Base-by-base conservation (phyloP, 257 asterid species). In the Lantana camara region DNA sequence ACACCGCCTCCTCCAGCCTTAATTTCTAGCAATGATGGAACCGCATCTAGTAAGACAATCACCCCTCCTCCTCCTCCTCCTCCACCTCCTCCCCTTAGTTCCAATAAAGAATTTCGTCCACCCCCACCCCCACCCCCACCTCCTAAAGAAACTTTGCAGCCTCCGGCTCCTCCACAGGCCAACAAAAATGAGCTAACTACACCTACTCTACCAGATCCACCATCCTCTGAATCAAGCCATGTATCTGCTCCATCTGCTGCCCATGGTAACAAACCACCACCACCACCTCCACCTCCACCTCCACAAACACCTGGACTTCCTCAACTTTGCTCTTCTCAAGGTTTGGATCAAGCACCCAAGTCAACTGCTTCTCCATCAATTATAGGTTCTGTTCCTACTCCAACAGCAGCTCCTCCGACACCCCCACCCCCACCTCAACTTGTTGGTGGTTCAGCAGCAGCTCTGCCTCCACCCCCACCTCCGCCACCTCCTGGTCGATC, bases 251-350 rank as follows among this genome's bases (percentile, higher is more conserved):
- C 79, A 52, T 41, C 63, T 21, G 24, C 55, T 29, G 67, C 15
- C 23, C 63, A n/a, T 66, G 66, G 57, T 51, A 50, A 50, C 30
- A 63, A 51, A 48, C 63, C 67, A 27, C 64, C 68, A 24, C 74
- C 83, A 22, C 74, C 81, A 9, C 79, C 83, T 42, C 77, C 75
- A 37, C 77, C 75, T n/a, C 80, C 86, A 21, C 83, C 83, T 32
- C 71, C 30, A 57, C 63, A 34, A 8, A 12, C 32, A 44, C 19
- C 69, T 14, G 63, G 76, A 52, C 62, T 38, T 73, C 75, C 67
- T 63, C 20, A 16, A 21, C 66, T 61, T 48, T 47, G 67, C 57
- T 16, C 63, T 17, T 64, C 61, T 22, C 53, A 74, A 67, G 32
- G 70, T 60, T 70, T 70, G n/a, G 58, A 66, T 9, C 79, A 65